Evolutionary conservation across 768 basidiomycete genomes (phyloP).

Genomic region (Pisolithus sp.): DNA sequence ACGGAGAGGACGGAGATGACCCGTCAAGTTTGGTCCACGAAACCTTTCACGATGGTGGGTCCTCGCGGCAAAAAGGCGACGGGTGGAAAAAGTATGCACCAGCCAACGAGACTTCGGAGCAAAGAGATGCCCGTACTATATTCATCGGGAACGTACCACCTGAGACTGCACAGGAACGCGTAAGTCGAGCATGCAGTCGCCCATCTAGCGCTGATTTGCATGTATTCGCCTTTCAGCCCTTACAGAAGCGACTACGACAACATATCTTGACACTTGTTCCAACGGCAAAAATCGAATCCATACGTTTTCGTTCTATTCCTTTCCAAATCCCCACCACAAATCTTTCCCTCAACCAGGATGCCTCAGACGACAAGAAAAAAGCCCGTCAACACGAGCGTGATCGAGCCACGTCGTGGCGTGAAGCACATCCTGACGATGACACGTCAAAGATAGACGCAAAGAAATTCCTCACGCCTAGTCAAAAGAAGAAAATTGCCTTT

Average conservation of each 20-base stretch:
- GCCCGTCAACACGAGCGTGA: conserved; percentile 48
- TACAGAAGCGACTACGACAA: conserved; percentile 67
- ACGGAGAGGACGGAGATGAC: conserved; percentile 28
- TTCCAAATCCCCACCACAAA: conserved; percentile 78
- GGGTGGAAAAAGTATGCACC: conserved; percentile 48
- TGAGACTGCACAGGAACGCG: conserved; percentile 71
- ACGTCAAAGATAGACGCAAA: conserved; percentile 45
- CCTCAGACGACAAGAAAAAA: conserved; percentile 24
- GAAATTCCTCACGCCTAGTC: conserved; percentile 65
- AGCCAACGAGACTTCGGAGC: conserved; percentile 62
- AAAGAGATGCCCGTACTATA: conserved; percentile 75
- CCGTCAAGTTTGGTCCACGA: conserved; percentile 56
- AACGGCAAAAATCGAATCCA: conserved; percentile 80
- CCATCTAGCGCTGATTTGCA: neutral
- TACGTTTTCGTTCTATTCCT: conserved; percentile 89
- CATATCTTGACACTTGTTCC: conserved; percentile 72
- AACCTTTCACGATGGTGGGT: conserved; percentile 32
- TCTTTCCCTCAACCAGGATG: conserved; percentile 37
- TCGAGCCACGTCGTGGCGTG: conserved; percentile 55
- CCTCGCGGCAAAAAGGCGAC: conserved; percentile 24
- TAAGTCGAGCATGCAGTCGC: conserved; percentile 28
- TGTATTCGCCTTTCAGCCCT: conserved; percentile 40
- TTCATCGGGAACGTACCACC: conserved; percentile 88
- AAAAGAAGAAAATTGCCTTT: conserved; percentile 92
- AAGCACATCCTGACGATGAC: conserved; percentile 37